These are phyloP conservation scores for Chaetomium fimeti DNA, from an alignment of 495 filamentous ascomycete genomes.

Conservation along the genomic window DNA sequence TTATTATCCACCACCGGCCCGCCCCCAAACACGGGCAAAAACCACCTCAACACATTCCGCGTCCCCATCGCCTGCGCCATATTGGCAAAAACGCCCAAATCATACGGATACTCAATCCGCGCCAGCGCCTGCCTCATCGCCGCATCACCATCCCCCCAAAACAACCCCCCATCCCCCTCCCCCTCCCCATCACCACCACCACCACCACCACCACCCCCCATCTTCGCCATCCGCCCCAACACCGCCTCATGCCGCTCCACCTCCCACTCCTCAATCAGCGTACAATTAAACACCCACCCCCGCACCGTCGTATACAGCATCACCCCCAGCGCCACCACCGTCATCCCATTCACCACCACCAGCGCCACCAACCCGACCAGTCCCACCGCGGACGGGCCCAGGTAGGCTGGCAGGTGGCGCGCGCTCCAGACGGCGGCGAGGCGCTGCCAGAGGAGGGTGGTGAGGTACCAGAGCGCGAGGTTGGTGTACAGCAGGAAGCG, in stretches of 20 bases:
- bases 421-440: conserved; percentile 61
- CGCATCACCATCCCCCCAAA: conserved; percentile 31
- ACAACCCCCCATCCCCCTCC: conserved; percentile 41
- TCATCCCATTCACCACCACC: conserved; percentile 57
- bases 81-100: conserved; percentile 87
- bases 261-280: conserved; percentile 93
- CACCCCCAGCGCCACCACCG: conserved; percentile 63
- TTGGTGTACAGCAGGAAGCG: conserved; percentile 83
- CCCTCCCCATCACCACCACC: conserved; percentile 49
- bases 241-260: conserved; percentile 81
- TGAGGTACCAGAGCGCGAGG: conserved; percentile 58
- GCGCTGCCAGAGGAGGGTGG: conserved; percentile 61
- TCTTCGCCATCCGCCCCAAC: conserved; percentile 53
- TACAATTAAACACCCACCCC: conserved; percentile 52
- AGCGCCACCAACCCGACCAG: conserved; percentile 67
- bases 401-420: conserved; percentile 72
- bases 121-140: conserved; percentile 56
- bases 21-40: conserved; percentile 47
- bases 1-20: conserved; percentile 34
- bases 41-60: conserved; percentile 73
- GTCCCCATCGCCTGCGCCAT: conserved; percentile 81
- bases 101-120: conserved; percentile 90
- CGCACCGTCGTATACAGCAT: conserved; percentile 53
- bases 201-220: conserved; percentile 20
- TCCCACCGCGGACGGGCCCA: conserved; percentile 66